Conservation (phyloP, 2,329 filamentous ascomycete genomes). For the Aspergillus awamori region DNA sequence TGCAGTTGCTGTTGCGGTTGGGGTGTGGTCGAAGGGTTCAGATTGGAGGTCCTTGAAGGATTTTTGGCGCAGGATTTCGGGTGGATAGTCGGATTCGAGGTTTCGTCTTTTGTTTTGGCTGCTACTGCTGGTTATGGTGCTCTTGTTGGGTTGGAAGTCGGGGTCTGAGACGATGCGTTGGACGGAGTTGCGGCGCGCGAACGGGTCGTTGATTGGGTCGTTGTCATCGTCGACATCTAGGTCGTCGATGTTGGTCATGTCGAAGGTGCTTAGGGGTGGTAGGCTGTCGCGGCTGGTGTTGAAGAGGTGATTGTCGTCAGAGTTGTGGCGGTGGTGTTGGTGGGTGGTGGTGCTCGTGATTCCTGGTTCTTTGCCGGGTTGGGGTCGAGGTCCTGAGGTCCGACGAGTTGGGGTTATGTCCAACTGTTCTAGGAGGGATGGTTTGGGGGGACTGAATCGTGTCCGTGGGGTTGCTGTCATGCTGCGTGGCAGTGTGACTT, state of each 20-base stretch:
- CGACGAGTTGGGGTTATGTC: constrained; percentile 42
- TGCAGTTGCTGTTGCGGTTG: constrained; percentile 25
- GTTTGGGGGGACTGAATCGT: constrained; percentile 45
- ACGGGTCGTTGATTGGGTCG: constrained; percentile 36
- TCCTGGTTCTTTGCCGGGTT: constrained; percentile 20
- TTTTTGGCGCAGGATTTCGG: constrained; percentile 48
- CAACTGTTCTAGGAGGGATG: constrained; percentile 42
- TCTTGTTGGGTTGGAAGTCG: constrained; percentile 11
- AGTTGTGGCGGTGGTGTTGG: constrained; percentile 22
- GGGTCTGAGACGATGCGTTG: constrained; percentile 31
- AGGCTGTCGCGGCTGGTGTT: constrained; percentile 28
- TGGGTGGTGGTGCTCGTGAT: constrained; percentile 5
- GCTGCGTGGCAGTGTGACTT: constrained; percentile 38
- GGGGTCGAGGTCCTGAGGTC: constrained; percentile 33
- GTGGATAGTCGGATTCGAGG: constrained; percentile 53
- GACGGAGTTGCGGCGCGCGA: constrained; percentile 32
- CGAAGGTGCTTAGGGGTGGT: constrained; percentile 34
- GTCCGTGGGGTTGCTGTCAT: constrained; percentile 41
- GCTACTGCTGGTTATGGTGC: constrained; percentile 1
- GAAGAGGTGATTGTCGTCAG: constrained; percentile 30
- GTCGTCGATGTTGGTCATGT: constrained; percentile 37
- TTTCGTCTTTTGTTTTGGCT: constrained; percentile 29
- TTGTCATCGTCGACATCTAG: constrained; percentile 37
- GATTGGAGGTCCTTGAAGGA: constrained; percentile 52
- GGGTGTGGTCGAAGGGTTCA: constrained; percentile 54